Conservation (phyloP, 2,329 filamentous ascomycete species). For the Ophiosphaerella herpotricha region DNA sequence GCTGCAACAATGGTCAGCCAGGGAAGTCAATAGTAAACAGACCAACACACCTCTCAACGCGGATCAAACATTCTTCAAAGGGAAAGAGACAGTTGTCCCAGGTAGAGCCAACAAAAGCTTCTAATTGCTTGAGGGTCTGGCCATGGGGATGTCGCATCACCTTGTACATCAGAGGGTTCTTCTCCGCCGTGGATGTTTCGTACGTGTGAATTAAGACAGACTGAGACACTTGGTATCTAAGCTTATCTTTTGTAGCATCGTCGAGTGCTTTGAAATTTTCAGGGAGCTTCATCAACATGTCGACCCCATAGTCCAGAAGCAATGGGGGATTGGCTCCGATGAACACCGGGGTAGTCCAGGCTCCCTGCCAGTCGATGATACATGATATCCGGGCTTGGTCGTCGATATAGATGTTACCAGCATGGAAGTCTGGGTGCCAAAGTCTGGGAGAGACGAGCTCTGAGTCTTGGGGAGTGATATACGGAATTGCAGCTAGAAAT, state of each 20-base stretch:
- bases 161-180: conserved; percentile 32
- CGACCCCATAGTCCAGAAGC: conserved; percentile 29
- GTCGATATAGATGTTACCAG: conserved; percentile 34
- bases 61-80: conserved; percentile 28
- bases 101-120: conserved; percentile 31
- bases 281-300: conserved; percentile 34
- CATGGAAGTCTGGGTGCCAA: conserved; percentile 36
- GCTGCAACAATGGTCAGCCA: too few relatives aligned
- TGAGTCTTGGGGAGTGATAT: conserved; percentile 28
- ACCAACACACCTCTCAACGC: conserved; percentile 25
- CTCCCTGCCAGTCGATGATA: conserved; percentile 39
- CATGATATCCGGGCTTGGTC: conserved; percentile 26
- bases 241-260: conserved; percentile 21
- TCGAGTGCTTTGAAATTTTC: conserved; percentile 31
- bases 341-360: conserved; percentile 25
- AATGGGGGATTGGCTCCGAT: conserved; percentile 29
- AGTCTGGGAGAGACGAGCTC: conserved; percentile 28
- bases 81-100: conserved; percentile 31
- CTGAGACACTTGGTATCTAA: conserved; percentile 32
- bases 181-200: conserved; percentile 24
- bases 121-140: conserved; percentile 32
- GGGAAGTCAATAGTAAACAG: not conserved
- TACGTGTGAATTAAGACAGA: conserved; percentile 29
- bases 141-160: conserved; percentile 28
- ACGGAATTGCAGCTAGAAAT: conserved; percentile 25